Base-by-base conservation (phyloP, 495 filamentous ascomycete species). In the Chaetomium fimeti region DNA sequence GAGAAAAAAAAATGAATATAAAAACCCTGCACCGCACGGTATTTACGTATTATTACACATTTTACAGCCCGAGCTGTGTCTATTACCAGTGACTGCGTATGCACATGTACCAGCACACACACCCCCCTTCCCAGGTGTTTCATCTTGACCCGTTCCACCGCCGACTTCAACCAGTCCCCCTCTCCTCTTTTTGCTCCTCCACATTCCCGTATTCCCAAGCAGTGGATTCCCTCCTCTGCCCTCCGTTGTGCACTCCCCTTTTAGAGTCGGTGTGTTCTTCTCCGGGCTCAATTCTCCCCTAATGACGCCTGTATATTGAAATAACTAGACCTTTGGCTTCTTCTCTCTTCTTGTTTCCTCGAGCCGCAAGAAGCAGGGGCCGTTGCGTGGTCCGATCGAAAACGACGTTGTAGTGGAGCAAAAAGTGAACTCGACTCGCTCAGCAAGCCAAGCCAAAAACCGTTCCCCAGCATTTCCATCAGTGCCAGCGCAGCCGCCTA, bases 251-350 rank as follows among this genome's bases (percentile, higher is more conserved):
- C 45, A 49, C n/a, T 51, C n/a, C 57, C 38, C 40, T 59, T 29
- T 38, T 18, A 4, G 18, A 22, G 28, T 11, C 45, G 18, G 22
- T 45, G 36, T 42, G 22, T 47, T 51, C 60, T 73, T 71, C 69
- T 66, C 69, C 69, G 69, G 69, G 69, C 65, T 68, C 69, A 68
- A 66, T 67, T 69, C 49, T 52, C 47, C 61, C 72, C 66, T 70
- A 70, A 72, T 70, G 70, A 72, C 62, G 72, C 70, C 70, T 72
- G 69, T 72, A 64, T 72, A 70, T 74, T 72, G 66, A 72, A n/a
- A 24, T 65, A 18, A 12, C 11, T 56, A 53, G 53, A 15, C 53
- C 64, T 58, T 69, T 60, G 47, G 42, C 9, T 66, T 67, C n/a
- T 45, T 60, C 56, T 62, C 61, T 60, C 71, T 53, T 36, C 42